Base-by-base conservation (phyloP, 768 basidiomycete species). In the Serendipita indica region DNA sequence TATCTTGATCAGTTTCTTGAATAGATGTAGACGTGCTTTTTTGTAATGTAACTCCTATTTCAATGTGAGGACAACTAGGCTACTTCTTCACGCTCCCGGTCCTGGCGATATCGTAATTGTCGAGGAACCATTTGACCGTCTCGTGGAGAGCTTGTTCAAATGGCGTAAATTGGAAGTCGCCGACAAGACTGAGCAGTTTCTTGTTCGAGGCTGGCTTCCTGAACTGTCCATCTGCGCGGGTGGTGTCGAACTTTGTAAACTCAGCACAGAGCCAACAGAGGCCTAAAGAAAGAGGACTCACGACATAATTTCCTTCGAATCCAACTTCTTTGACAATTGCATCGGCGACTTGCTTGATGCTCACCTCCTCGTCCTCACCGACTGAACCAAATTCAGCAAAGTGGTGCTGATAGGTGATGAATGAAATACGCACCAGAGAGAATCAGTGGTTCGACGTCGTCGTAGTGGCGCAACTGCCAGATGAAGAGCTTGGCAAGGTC, bases 401-500 rank as follows among this genome's bases (percentile, higher is more conserved):
- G 5, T 12, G 16, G 20, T 34, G 20, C 18, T 18, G 64, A 30
- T 34, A 14, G 13, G 43, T 18, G 37, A 57, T n/a, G 62, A 3
- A 22, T 28, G 34, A 13, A 20, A 58, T 30, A 64, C 71, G 20
- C 63, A 86, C 89, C 86, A 3, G 89, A 92, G 16, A 97, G 77
- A 65, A 96, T 97, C 68, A 97, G 73, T 3, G 93, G 93, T 64
- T 94, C 91, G 56, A 94, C 85, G 64, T 89, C 84, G 57, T 92
- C 79, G 68, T 98, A 96, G 67, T 94, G 86, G 43, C 88, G 76
- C 63, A 93, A 71, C 76, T 82, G 80, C 90, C 89, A 92, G 67
- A 96, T 86, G 75, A 96, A 94, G 59, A 94, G 75, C 70, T 89
- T 94, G 41, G 92, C 93, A 52, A 97, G 82, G 71, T 98, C 92